phyloP scores from a whole-genome alignment of 2,329 filamentous ascomycete species.

The Lachnum nothofagi region DNA sequence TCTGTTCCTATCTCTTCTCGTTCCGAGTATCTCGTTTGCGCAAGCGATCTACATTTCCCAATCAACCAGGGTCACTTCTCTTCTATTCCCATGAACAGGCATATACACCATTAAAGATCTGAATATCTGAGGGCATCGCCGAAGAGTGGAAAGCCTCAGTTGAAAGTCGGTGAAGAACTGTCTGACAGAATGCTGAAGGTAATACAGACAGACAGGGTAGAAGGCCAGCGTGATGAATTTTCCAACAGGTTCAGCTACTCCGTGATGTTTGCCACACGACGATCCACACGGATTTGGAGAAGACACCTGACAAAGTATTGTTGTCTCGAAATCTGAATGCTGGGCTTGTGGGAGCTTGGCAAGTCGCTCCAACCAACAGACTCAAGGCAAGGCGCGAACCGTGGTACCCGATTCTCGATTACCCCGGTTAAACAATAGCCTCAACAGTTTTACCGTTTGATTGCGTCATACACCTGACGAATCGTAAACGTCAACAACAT shows the following conservation, averaged over 20 bases:
- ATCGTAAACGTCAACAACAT: too few species aligned
- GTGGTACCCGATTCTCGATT: too few species aligned
- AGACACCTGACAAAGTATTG: not conserved
- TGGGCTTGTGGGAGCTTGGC: not conserved
- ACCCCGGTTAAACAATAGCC: too few species aligned
- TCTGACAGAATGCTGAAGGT: not conserved
- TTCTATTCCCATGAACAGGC: not conserved
- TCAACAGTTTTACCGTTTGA: too few species aligned
- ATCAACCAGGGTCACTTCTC: not conserved
- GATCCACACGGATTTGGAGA: not conserved
- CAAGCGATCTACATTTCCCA: not conserved
- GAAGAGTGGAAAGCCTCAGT: not conserved
- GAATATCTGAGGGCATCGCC: not conserved
- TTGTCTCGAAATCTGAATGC: not conserved
- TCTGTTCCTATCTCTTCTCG: not conserved
- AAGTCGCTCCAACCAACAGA: not conserved
- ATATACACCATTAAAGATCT: not conserved
- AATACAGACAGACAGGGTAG: not conserved
- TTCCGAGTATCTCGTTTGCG: not conserved
- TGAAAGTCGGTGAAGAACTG: not conserved
- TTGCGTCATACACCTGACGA: too few species aligned
- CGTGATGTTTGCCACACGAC: not conserved
- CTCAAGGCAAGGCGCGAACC: too few species aligned
- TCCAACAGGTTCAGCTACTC: not conserved
- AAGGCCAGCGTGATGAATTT: not conserved